These are phyloP conservation scores for Taiozyma sp. DNA, from an alignment of 1,139 yeast genomes.

Conservation along the genomic window DNA sequence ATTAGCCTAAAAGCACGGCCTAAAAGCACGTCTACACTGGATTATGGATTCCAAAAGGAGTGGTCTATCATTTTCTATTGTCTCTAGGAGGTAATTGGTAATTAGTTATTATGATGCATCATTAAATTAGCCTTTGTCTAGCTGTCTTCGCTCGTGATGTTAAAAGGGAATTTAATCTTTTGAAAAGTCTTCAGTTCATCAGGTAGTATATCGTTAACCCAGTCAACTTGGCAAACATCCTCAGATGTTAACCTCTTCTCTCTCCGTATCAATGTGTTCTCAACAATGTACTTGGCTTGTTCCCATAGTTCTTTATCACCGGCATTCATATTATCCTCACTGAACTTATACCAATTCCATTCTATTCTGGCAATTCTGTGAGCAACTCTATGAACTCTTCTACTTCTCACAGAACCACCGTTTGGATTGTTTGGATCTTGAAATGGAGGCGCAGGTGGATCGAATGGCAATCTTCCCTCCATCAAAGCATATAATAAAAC, in stretches of 20 bases:
- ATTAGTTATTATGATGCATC: neutral
- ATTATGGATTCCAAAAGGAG: no score
- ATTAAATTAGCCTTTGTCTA: neutral
- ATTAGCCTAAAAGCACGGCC: no score
- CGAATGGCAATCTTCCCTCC: conserved; percentile 89
- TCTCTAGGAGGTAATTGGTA: no score
- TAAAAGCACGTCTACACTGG: no score
- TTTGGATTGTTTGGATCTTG: neutral
- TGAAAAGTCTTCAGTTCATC: neutral
- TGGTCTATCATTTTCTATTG: no score
- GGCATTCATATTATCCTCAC: conserved; percentile 23
- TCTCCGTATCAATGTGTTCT: conserved; percentile 47
- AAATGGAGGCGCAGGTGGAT: conserved; percentile 45
- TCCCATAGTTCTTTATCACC: conserved; percentile 28
- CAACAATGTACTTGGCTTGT: conserved; percentile 49
- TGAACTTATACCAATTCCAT: conserved; percentile 74
- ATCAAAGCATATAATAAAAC: conserved; percentile 79
- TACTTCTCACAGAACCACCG: conserved; percentile 41
- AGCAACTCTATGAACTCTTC: conserved; percentile 55
- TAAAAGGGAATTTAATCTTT: neutral
- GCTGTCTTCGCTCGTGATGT: neutral
- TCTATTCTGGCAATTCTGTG: conserved; percentile 90
- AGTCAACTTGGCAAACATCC: conserved; percentile 33
- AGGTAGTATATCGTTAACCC: conserved; percentile 25
- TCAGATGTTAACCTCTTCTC: conserved; percentile 42